Percentiles rank a stretch among this genome's conserved stretches.
phyloP scores from a whole-genome alignment of 805 yeast genomes.

The Candida peoriensis region DNA sequence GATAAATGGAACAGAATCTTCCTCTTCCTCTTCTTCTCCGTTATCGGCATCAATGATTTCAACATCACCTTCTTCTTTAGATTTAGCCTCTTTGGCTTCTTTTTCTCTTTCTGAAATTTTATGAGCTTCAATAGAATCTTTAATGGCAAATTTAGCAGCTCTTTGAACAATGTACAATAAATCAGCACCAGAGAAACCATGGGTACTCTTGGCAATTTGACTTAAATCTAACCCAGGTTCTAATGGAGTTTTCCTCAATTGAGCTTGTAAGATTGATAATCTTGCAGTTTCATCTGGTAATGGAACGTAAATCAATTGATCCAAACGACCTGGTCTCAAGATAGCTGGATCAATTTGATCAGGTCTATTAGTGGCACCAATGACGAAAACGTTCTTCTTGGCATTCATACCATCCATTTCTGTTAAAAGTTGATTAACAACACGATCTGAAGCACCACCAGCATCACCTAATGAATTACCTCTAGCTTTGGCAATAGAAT shows the following conservation, averaged over 20 bases:
- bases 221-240: conserved; percentile 91
- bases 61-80: conserved; percentile 46
- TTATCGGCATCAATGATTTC: conserved; percentile 29
- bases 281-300: conserved; percentile 95
- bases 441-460: conserved; percentile 96
- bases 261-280: conserved; percentile 88
- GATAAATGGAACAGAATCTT: conserved; percentile 94
- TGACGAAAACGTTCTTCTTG: conserved; percentile 96
- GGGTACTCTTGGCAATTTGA: conserved; percentile 90
- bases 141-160: conserved; percentile 97
- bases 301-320: conserved; percentile 97
- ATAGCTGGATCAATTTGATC: conserved; percentile 99
- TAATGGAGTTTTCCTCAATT: conserved; percentile 95
- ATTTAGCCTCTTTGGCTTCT: conserved; percentile 36
- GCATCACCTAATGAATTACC: conserved; percentile 91
- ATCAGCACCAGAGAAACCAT: conserved; percentile 99
- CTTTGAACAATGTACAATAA: conserved; percentile 95
- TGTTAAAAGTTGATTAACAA: conserved; percentile 90
- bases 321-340: conserved; percentile 98
- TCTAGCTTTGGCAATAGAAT: conserved; percentile 95
- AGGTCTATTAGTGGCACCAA: conserved; percentile 99
- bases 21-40: conserved; percentile 52
- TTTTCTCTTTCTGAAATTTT: conserved; percentile 39
- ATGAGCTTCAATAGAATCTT: conserved; percentile 92
- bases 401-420: conserved; percentile 99